Evolutionary conservation across 2,329 filamentous ascomycete species (phyloP).

Genomic region (Fusarium liriodendri): DNA sequence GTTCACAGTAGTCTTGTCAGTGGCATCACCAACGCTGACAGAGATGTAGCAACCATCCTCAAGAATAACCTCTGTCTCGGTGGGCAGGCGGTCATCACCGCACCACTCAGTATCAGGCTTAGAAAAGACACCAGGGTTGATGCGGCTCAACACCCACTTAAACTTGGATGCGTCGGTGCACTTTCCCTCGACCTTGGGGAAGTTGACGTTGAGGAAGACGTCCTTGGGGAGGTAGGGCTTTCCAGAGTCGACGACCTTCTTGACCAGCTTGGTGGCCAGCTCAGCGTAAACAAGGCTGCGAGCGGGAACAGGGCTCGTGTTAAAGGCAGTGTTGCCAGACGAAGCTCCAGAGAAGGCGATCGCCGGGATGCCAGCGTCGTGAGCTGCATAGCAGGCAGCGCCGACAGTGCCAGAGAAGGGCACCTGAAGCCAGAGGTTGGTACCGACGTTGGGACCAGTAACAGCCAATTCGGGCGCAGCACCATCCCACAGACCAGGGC

Average conservation of each 20-base stretch:
- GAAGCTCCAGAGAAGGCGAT: constrained; percentile 74
- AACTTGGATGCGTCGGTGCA: constrained; percentile 67
- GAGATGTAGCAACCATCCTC: constrained; percentile 68
- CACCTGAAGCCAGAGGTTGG: constrained; percentile 67
- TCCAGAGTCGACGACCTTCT: constrained; percentile 65
- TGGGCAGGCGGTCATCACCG: constrained; percentile 65
- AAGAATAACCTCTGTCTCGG: constrained; percentile 65
- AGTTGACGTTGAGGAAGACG: constrained; percentile 77
- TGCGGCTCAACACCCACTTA: constrained; percentile 72
- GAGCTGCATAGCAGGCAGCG: constrained; percentile 68
- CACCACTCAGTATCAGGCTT: constrained; percentile 68
- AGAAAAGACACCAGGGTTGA: constrained; percentile 66
- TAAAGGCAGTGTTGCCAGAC: constrained; percentile 63
- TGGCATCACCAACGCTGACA: constrained; percentile 71
- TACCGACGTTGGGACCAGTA: constrained; percentile 69
- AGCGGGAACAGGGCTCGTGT: constrained; percentile 61
- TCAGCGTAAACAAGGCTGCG: constrained; percentile 72
- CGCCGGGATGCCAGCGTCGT: constrained; percentile 67
- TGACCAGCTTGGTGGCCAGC: constrained; percentile 68
- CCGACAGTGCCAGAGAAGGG: constrained; percentile 76
- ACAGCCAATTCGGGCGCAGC: constrained; percentile 71
- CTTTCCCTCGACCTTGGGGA: constrained; percentile 61
- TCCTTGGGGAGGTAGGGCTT: constrained; percentile 71
- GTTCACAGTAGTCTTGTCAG: constrained; percentile 66
- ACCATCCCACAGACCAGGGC: constrained; percentile 63